These are phyloP conservation scores for Thoreauomyces humboldtii DNA, from an alignment of 192 early-diverging fungal species.

Conservation along the genomic window DNA sequence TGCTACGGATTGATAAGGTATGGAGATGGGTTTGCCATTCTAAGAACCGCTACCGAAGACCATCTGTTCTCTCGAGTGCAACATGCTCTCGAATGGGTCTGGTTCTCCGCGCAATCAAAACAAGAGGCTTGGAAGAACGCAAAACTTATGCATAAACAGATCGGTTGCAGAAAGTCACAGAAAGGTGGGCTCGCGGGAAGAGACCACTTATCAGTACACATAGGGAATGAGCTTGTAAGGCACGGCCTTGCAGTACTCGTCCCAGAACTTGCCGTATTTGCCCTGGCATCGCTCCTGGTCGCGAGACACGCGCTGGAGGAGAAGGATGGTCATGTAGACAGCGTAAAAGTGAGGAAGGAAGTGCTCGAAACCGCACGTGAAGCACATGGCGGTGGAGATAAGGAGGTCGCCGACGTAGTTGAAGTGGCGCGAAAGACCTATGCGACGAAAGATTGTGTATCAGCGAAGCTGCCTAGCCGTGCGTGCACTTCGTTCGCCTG, in stretches of 20 bases:
- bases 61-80: no score
- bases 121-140: no score
- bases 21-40: no score
- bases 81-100: no score
- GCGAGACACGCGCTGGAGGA: conserved; percentile 65
- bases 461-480: no score
- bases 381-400: conserved; percentile 70
- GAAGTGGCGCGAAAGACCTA: conserved; percentile 71
- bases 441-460: conserved; percentile 6
- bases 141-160: no score
- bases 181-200: no score
- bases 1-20: no score
- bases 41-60: no score
- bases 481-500: no score
- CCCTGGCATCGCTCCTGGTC: conserved; percentile 70
- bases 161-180: no score
- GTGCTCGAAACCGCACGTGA: conserved; percentile 66
- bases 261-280: conserved; percentile 84
- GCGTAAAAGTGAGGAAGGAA: conserved; percentile 78
- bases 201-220: conserved; percentile 27
- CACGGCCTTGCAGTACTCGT: conserved; percentile 61
- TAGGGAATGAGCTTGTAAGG: conserved; percentile 55
- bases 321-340: conserved; percentile 73
- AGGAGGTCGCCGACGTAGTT: conserved; percentile 79
- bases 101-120: no score